Evolutionary conservation across 169 alveolate genomes (phyloP).

Genomic region (Cytauxzoon felis): DNA sequence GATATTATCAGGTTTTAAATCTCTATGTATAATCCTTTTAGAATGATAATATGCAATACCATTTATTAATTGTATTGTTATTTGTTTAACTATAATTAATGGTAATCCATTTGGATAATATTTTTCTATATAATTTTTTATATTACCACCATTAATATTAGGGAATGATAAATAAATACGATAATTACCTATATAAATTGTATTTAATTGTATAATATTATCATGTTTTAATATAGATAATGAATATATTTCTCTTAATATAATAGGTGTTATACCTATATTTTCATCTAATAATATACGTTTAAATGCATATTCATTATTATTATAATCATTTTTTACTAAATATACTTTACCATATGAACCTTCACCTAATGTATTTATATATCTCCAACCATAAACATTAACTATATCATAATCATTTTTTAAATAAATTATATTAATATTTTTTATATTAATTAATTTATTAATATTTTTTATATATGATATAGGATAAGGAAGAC

Average conservation of each 20-base stretch:
- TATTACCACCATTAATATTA: constrained; percentile 63
- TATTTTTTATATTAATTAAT: background rate
- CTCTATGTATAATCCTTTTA: constrained; percentile 76
- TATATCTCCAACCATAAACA: constrained; percentile 53
- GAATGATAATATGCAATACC: constrained; percentile 78
- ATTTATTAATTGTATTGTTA: constrained; percentile 70
- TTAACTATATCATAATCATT: constrained; percentile 50
- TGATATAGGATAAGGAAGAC: no score
- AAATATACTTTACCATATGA: constrained; percentile 58
- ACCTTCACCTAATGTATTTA: constrained; percentile 57
- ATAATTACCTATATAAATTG: constrained; percentile 67
- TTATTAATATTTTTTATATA: background rate
- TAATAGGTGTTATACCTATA: constrained; percentile 72
- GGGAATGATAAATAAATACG: constrained; percentile 68
- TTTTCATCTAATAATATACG: constrained; percentile 72
- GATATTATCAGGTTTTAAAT: constrained; percentile 68
- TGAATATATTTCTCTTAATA: constrained; percentile 66
- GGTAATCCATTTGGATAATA: constrained; percentile 66
- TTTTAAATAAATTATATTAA: constrained; percentile 19
- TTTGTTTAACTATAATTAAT: constrained; percentile 46
- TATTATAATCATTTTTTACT: constrained; percentile 42
- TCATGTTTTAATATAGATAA: constrained; percentile 57
- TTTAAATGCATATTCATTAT: constrained; percentile 49
- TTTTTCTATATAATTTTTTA: constrained; percentile 59
- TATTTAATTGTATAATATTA: constrained; percentile 65